Conservation (phyloP, 495 filamentous ascomycete species). For the Aspergillus mulundensis region DNA sequence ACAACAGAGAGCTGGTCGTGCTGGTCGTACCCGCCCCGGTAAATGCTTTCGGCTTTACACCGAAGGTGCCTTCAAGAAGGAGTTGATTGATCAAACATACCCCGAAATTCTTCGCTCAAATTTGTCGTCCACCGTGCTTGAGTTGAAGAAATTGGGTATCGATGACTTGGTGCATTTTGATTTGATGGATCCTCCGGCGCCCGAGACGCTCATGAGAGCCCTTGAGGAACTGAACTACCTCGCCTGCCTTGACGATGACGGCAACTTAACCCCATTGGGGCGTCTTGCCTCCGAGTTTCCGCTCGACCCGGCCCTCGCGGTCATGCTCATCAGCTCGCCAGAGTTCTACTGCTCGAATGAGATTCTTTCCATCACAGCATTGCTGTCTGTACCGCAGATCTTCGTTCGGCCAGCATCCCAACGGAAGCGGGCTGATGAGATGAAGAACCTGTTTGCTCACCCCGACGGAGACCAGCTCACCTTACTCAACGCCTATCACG, state of each 20-base stretch:
- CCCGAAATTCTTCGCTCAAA: constrained; percentile 95
- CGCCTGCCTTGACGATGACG: constrained; percentile 94
- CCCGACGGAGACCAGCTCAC: constrained; percentile 92
- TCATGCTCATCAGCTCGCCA: constrained; percentile 96
- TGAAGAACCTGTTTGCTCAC: constrained; percentile 93
- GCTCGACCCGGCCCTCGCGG: constrained; percentile 88
- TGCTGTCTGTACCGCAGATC: constrained; percentile 92
- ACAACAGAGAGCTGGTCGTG: constrained; percentile 95
- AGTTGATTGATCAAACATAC: constrained; percentile 94
- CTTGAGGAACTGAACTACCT: constrained; percentile 97
- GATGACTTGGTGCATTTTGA: constrained; percentile 98
- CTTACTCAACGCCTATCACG: constrained; percentile 96
- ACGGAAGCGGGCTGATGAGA: constrained; percentile 92
- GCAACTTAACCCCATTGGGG: constrained; percentile 80
- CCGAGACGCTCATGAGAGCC: constrained; percentile 97
- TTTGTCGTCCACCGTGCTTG: constrained; percentile 86
- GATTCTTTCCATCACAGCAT: constrained; percentile 88
- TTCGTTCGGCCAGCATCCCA: constrained; percentile 83
- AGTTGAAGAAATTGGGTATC: constrained; percentile 95
- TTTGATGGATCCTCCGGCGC: constrained; percentile 96
- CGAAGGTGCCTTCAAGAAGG: constrained; percentile 94
- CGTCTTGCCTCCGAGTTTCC: constrained; percentile 92
- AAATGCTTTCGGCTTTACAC: constrained; percentile 98
- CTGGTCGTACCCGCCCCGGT: constrained; percentile 93
- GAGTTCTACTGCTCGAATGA: constrained; percentile 99